Conservation (phyloP, 805 yeast genomes). For the Wickerhamomyces chaumierensis region DNA sequence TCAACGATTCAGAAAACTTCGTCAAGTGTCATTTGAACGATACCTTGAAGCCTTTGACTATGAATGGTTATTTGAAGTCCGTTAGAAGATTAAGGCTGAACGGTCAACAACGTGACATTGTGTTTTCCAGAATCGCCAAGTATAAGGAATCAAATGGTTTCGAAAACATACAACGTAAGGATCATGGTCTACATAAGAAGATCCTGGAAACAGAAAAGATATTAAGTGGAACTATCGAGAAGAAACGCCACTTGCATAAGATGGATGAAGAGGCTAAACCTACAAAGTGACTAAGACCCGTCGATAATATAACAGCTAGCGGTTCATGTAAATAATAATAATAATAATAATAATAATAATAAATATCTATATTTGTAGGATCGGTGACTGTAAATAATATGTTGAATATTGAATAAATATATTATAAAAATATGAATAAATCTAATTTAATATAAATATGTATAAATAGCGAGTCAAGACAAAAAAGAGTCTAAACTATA, state of each 20-base stretch:
- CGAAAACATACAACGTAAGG: neutral
- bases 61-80: constrained; percentile 14
- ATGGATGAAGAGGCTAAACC: neutral
- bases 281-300: too few relatives aligned
- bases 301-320: too few relatives aligned
- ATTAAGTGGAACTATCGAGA: neutral
- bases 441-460: too few relatives aligned
- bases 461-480: neutral
- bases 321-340: too few relatives aligned
- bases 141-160: neutral
- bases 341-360: too few relatives aligned
- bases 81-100: constrained; percentile 15
- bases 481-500: too few relatives aligned
- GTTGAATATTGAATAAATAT: too few relatives aligned
- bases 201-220: neutral
- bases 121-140: constrained; percentile 5
- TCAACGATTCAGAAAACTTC: constrained; percentile 10
- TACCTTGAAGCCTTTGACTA: constrained; percentile 9
- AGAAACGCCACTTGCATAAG: neutral
- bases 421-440: too few relatives aligned
- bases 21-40: constrained; percentile 1
- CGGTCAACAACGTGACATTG: constrained; percentile 8
- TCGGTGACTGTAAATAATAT: too few relatives aligned
- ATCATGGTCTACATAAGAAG: neutral
- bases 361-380: too few relatives aligned